Base-by-base conservation (phyloP, 169 alveolate species). In the Plasmodium knowlesi region DNA sequence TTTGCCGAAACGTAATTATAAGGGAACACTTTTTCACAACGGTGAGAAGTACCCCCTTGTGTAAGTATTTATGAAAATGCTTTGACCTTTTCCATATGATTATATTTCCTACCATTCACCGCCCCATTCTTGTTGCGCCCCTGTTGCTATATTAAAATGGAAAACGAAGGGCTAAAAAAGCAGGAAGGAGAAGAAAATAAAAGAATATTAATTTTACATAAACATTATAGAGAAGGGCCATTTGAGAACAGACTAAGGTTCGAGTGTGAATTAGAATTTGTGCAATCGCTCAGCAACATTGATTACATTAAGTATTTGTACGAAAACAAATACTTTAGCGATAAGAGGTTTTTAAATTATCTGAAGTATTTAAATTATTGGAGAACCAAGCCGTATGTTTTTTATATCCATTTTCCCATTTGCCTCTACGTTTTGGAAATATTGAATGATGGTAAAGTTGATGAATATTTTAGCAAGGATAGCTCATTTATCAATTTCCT, bases 241-340 rank as follows among this genome's bases (percentile, higher is more conserved):
- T 84, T 83, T 92, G 95, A 95, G 88, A 96, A 95, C 83, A 96
- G 84, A 67, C 50, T 96, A 19, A 83, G 97, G 19, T 95, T 96
- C 78, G 97, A 95, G 67, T 95, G 95, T 32, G 97, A 96, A 67
- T 82, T 96, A 2, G 97, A 96, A 72, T 96, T 96, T 76, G 96
- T 96, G n/a, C 97, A 96, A 79, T 95, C 97, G 41, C 92, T 96
- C 72, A 92, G 95, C 30, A 94, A 96, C 70, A 95, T 95, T 54
- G 96, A 95, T 50, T 96, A 96, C 70, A 85, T 96, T 46, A 95
- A 95, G 43, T 83, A 84, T 83, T 82, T 96, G 22, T 73, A 95
- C 50, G 94, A 92, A 9, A 84, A 71, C 12, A 96, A 96, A 19
- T 96, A 95, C 57, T 96, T 96, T 83, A 92, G 94, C 25, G 97